Conservation (phyloP, 2,329 filamentous ascomycete genomes). For the Hymenoscyphus scutula region DNA sequence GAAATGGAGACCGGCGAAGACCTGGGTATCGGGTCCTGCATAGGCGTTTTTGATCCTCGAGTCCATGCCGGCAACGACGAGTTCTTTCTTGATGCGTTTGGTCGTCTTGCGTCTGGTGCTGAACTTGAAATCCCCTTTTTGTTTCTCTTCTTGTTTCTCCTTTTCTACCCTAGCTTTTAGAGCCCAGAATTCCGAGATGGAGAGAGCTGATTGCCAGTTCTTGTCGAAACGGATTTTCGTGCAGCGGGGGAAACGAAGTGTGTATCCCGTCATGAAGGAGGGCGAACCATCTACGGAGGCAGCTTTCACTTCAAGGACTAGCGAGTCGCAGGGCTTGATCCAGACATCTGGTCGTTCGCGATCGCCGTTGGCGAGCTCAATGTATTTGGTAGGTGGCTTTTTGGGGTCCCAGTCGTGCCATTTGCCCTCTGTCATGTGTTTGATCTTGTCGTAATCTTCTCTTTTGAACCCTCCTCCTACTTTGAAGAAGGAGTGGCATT, state of each 20-base stretch:
- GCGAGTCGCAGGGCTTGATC: constrained; percentile 85
- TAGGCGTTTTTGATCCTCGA: constrained; percentile 49
- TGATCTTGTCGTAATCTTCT: constrained; percentile 79
- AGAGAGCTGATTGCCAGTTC: constrained; percentile 76
- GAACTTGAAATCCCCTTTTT: constrained; percentile 71
- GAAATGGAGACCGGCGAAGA: constrained; percentile 77
- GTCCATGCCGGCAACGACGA: constrained; percentile 70
- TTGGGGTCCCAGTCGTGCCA: constrained; percentile 83
- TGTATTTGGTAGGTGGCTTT: constrained; percentile 71
- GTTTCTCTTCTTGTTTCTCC: no score
- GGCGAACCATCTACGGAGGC: constrained; percentile 73
- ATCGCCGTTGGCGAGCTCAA: constrained; percentile 78
- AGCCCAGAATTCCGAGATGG: constrained; percentile 72
- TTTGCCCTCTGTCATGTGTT: constrained; percentile 83
- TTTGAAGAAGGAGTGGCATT: constrained; percentile 93
- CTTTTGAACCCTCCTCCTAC: constrained; percentile 91
- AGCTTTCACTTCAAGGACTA: constrained; percentile 88
- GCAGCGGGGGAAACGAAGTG: constrained; percentile 88
- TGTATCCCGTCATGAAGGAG: constrained; percentile 73
- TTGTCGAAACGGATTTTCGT: constrained; percentile 79
- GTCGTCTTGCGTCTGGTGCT: constrained; percentile 59
- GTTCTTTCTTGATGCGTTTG: constrained; percentile 66
- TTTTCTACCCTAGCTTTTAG: constrained; percentile 67
- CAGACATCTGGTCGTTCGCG: constrained; percentile 83
- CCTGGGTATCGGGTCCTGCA: constrained; percentile 54